Percentiles rank a stretch among this genome's conserved stretches.
Evolutionary conservation across 1,284 basidiomycete genomes (phyloP).

Genomic region (Neotropicomus parvogracilis): DNA sequence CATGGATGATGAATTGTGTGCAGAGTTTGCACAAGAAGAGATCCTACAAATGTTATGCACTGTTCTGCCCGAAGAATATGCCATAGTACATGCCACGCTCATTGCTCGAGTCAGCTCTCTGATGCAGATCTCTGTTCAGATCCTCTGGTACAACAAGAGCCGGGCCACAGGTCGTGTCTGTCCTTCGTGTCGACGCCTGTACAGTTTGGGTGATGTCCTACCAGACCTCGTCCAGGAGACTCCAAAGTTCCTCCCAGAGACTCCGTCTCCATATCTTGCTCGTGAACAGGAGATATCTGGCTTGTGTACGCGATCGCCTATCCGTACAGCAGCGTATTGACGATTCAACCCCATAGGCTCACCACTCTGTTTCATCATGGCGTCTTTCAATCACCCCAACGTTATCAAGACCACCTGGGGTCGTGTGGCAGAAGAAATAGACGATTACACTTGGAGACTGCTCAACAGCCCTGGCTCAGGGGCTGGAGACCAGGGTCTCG

Average conservation of each 20-base stretch:
- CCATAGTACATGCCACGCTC: slow-evolving; percentile 62
- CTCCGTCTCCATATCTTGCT: slow-evolving; percentile 42
- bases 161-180: slow-evolving; percentile 63
- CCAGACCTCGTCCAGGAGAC: slow-evolving; percentile 44
- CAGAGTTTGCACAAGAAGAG: slow-evolving; percentile 69
- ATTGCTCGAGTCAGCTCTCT: neutral
- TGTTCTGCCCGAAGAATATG: slow-evolving; percentile 65
- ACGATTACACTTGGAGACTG: slow-evolving; percentile 58
- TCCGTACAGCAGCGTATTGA: slow-evolving; percentile 4
- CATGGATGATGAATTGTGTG: slow-evolving; percentile 58
- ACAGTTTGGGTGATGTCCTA: slow-evolving; percentile 61
- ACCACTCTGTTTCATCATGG: slow-evolving; percentile 68
- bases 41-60: slow-evolving; percentile 66
- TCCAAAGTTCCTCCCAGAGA: slow-evolving; percentile 22
- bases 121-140: slow-evolving; percentile 40
- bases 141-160: slow-evolving; percentile 82
- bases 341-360: slow-evolving; percentile 48
- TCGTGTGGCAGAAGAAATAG: slow-evolving; percentile 60
- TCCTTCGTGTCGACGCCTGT: slow-evolving; percentile 70
- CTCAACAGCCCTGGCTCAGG: slow-evolving; percentile 46
- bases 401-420: slow-evolving; percentile 71
- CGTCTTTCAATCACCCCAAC: slow-evolving; percentile 59
- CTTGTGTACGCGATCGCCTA: slow-evolving; percentile 49
- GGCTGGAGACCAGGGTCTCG: slow-evolving; percentile 47
- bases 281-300: slow-evolving; percentile 72